Evolutionary conservation across 192 early-diverging fungal species (phyloP).

Genomic region (Mortierella antarctica): DNA sequence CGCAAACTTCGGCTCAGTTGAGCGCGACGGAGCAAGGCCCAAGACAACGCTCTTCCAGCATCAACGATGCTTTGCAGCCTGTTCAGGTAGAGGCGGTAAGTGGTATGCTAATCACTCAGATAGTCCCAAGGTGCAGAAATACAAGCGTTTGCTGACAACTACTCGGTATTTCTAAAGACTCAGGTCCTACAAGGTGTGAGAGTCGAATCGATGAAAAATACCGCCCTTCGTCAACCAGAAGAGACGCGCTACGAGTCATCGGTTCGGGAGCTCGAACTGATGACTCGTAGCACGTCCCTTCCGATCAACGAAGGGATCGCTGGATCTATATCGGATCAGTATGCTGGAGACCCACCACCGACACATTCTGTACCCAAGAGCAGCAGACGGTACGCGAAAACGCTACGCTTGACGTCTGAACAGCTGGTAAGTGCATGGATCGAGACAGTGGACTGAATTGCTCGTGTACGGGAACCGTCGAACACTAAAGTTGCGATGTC

Average conservation of each 20-base stretch:
- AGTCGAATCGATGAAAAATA: too few relatives aligned
- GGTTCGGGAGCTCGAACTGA: neutral
- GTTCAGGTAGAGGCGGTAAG: neutral
- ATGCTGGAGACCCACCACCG: too few relatives aligned
- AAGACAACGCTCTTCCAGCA: neutral
- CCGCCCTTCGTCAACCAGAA: too few relatives aligned
- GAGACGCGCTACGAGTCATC: neutral
- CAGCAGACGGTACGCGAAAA: slow-evolving; percentile 79
- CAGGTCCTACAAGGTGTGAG: too few relatives aligned
- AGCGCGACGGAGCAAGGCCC: slow-evolving; percentile 14
- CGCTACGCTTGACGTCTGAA: slow-evolving; percentile 89
- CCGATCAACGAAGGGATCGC: neutral
- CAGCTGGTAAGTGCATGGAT: slow-evolving; percentile 67
- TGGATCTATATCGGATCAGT: neutral
- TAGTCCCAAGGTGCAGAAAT: too few relatives aligned
- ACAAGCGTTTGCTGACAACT: too few relatives aligned
- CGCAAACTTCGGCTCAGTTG: slow-evolving; percentile 4
- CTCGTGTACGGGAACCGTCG: too few relatives aligned
- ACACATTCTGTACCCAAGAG: neutral
- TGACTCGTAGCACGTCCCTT: slow-evolving; percentile 15
- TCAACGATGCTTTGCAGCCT: neutral
- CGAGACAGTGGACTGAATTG: too few relatives aligned
- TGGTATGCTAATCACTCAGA: neutral
- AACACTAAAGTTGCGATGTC: neutral
- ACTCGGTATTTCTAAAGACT: too few relatives aligned